Percentiles rank a stretch among this genome's conserved stretches.
Conservation (phyloP, 306 rosid species). For the Casuarina equisetifolia region DNA sequence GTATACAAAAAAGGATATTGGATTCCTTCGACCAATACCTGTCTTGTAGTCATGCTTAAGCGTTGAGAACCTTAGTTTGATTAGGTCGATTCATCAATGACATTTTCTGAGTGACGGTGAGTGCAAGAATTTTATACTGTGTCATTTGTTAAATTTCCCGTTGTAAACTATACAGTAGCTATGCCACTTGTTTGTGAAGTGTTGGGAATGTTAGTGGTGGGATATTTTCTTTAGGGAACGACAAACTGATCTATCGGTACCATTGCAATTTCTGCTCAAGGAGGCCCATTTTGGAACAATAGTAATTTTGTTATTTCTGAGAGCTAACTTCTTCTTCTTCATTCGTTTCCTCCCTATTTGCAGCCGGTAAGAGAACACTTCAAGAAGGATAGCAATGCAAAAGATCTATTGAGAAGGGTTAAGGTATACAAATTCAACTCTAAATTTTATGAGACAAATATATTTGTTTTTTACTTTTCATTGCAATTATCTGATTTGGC, state of each 20-base stretch:
- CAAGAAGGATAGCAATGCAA: constrained; percentile 63
- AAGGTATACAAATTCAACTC: constrained; percentile 47
- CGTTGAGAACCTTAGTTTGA: background rate
- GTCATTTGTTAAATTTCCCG: background rate
- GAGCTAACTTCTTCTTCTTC: constrained; percentile 15
- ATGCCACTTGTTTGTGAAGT: too few species aligned
- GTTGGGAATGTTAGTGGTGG: too few species aligned
- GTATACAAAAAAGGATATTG: background rate
- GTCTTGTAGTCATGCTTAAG: background rate
- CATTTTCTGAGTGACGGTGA: background rate
- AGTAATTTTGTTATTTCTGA: background rate
- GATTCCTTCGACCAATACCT: background rate
- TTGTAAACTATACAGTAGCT: background rate
- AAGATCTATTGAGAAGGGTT: constrained; percentile 64
- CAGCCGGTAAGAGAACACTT: constrained; percentile 86
- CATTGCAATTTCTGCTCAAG: background rate
- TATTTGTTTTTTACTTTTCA: background rate
- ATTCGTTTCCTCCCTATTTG: constrained; percentile 18
- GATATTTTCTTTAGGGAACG: background rate
- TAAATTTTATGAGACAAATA: background rate
- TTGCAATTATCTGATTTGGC: background rate
- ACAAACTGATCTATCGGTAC: background rate
- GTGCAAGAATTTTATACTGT: background rate
- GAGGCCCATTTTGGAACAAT: background rate
- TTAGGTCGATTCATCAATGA: background rate